These are phyloP conservation scores for Aspergillus neotritici DNA, from an alignment of 2,329 filamentous ascomycete genomes.

Conservation along the genomic window DNA sequence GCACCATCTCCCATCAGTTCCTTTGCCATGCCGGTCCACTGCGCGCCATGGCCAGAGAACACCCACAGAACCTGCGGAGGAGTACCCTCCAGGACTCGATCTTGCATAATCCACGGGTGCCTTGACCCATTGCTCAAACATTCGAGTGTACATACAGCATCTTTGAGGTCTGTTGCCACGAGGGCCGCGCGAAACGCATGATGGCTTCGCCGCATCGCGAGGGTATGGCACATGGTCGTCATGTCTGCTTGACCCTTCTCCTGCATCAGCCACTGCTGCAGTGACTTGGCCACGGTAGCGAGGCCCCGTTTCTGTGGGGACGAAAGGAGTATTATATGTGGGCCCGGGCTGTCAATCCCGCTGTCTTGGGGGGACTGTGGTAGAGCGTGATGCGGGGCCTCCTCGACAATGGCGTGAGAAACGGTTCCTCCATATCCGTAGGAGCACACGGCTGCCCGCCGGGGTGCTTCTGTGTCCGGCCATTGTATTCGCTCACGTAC, in stretches of 20 bases:
- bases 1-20: conserved; percentile 23
- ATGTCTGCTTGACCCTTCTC: conserved; percentile 16
- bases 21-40: conserved; percentile 39
- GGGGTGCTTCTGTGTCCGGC: conserved; percentile 9
- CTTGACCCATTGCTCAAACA: conserved; percentile 12
- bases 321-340: too few species aligned
- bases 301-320: too few species aligned
- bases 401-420: conserved; percentile 30
- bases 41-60: conserved; percentile 41
- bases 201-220: conserved; percentile 29
- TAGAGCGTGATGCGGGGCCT: too few species aligned
- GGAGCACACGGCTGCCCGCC: conserved; percentile 27
- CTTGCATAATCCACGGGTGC: conserved; percentile 5
- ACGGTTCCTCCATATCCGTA: conserved; percentile 35
- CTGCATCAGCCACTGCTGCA: conserved; percentile 21
- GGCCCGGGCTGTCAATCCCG: too few species aligned
- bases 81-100: conserved; percentile 17
- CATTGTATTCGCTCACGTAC: conserved; percentile 19
- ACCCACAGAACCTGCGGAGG: conserved; percentile 26
- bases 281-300: conserved; percentile 16
- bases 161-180: conserved; percentile 16
- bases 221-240: conserved; percentile 19
- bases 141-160: conserved; percentile 18
- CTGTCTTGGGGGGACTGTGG: too few species aligned
- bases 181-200: conserved; percentile 28